Percentiles rank a stretch among this genome's conserved stretches.
Conservation (phyloP, 2,329 filamentous ascomycete species). For the Neonectria punicea region DNA sequence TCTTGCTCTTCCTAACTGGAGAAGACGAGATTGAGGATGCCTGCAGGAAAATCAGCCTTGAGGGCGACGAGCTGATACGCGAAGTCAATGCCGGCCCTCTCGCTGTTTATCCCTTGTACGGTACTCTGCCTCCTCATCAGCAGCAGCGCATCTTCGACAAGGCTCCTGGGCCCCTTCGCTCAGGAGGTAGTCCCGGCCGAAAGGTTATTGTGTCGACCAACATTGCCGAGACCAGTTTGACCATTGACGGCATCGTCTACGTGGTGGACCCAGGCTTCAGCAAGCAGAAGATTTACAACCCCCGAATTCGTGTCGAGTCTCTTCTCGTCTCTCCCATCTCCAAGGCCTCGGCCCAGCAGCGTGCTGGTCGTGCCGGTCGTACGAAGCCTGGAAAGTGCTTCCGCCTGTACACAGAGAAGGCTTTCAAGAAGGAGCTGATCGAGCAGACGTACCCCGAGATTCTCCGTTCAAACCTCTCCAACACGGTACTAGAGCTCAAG, state of each 20-base stretch:
- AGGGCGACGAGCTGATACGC: conserved; percentile 89
- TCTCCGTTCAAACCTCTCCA: conserved; percentile 91
- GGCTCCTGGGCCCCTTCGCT: conserved; percentile 76
- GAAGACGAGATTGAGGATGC: conserved; percentile 99
- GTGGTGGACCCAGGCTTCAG: conserved; percentile 99
- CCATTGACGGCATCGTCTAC: conserved; percentile 98
- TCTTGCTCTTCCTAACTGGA: conserved; percentile 93
- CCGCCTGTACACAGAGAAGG: conserved; percentile 91
- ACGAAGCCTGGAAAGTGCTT: conserved; percentile 99
- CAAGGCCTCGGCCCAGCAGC: conserved; percentile 95
- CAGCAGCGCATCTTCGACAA: conserved; percentile 97
- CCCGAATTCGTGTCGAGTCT: conserved; percentile 94
- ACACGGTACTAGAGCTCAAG: conserved; percentile 95
- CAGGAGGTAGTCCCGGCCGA: conserved; percentile 86
- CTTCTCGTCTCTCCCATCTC: conserved; percentile 97
- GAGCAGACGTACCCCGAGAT: conserved; percentile 98
- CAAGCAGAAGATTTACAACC: conserved; percentile 99
- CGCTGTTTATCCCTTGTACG: conserved; percentile 92
- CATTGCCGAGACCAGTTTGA: conserved; percentile 97
- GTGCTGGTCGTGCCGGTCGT: conserved; percentile 98
- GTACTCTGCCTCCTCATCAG: conserved; percentile 88
- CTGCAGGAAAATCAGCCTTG: conserved; percentile 88
- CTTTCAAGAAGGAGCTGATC: conserved; percentile 98
- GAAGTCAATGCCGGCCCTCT: conserved; percentile 93
- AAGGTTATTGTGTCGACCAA: conserved; percentile 97